Evolutionary conservation across 2,329 filamentous ascomycete genomes (phyloP), one percentile per base, ranked within the genome.

Genomic region (Ophiostoma sp.): DNA sequence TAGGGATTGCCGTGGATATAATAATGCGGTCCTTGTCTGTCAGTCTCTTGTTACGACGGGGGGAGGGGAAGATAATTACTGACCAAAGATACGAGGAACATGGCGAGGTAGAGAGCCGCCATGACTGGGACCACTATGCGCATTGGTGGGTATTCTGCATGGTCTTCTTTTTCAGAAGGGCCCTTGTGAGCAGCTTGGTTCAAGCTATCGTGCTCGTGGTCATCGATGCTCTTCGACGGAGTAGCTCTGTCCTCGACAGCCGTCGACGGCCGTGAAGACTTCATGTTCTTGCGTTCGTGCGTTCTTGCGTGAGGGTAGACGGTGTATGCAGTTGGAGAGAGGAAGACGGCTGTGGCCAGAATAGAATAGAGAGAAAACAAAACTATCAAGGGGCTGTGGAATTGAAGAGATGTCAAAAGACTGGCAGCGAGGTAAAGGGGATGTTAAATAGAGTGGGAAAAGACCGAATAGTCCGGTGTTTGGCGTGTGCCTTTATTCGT

Each of bases 21-120:
- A 79, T 79, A 7, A 67, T 76, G 77, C 71, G 74, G 70, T 78
- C 77, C 75, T 75, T 14, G 45, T 45, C 8, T 14, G 41, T 42
- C 16, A 66, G 38, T 52, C 27, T 27, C 27, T 27, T 27, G 27
- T 27, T 27, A 27, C 27, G 27, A 27, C 27, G 27, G 27, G 27
- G 27, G 27, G 27, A 27, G 27, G 27, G 27, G 27, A 27, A 27
- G 27, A 12, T 2, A n/a, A n/a, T 5, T 18, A 12, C 49, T 55
- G 8, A 55, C 49, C 11, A 55, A 18, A 55, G 49, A 55, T 3
- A 55, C 49, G 5, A 55, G 49, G 14, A 55, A 55, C 49, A 55
- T 55, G 49, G 18, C 49, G 8, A 55, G 18, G 49, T 55, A 55
- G 1, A 55, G 49, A 55, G 49, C 49, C 5, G 49, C 49, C 49